Evolutionary conservation across 148 eudicot species (phyloP).

Genomic region (Rhododendron mucronatum): DNA sequence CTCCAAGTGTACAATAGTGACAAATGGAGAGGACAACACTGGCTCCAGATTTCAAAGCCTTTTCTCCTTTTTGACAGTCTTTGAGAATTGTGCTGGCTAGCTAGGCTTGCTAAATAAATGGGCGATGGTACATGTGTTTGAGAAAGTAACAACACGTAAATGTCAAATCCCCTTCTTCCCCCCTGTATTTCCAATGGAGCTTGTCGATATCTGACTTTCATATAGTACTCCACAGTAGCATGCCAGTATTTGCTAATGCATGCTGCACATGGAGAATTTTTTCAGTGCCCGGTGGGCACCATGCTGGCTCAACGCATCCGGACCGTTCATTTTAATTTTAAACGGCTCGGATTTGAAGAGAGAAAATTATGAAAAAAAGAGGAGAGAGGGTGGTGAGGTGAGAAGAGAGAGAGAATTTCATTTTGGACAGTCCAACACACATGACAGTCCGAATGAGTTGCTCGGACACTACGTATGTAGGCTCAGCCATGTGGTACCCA

Average conservation of each 20-base stretch:
- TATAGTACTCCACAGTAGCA: background rate
- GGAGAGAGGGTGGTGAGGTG: too few relatives aligned
- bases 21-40: conserved; percentile 24
- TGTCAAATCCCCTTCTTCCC: conserved; percentile 10
- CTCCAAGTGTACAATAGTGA: background rate
- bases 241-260: background rate
- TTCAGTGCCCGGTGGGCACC: too few relatives aligned
- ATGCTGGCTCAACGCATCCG: too few relatives aligned
- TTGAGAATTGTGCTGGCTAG: conserved; percentile 20
- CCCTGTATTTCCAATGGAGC: background rate
- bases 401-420: too few relatives aligned
- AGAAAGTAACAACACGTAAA: conserved; percentile 22
- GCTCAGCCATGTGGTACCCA: too few relatives aligned
- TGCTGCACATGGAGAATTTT: too few relatives aligned
- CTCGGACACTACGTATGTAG: too few relatives aligned
- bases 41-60: conserved; percentile 32
- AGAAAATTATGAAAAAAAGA: too few relatives aligned
- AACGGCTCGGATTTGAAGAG: too few relatives aligned
- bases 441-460: too few relatives aligned
- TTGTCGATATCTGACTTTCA: background rate
- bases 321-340: too few relatives aligned
- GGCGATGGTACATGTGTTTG: background rate
- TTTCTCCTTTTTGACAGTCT: background rate
- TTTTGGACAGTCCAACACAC: too few relatives aligned
- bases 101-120: background rate